Evolutionary conservation across 441 rosid species (phyloP).

Genomic region (Erysimum pusillum): DNA sequence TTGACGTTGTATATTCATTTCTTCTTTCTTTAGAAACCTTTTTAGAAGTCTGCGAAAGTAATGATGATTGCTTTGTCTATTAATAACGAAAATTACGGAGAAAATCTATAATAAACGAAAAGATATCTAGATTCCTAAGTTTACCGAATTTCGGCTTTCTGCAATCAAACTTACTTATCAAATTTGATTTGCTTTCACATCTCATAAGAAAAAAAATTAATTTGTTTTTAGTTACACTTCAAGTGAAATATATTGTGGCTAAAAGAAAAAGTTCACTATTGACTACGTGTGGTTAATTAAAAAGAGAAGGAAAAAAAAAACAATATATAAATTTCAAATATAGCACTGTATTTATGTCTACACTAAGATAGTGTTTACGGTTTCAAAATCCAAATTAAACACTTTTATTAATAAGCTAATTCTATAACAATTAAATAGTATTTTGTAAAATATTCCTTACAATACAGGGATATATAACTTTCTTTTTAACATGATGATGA

Average conservation of each 20-base stretch:
- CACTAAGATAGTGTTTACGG: background rate
- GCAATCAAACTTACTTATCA: background rate
- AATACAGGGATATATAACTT: background rate
- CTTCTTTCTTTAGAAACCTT: slow-evolving; percentile 7
- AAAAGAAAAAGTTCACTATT: background rate
- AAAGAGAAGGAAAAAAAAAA: background rate
- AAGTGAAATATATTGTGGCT: background rate
- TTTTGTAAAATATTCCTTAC: background rate
- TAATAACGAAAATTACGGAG: slow-evolving; percentile 22
- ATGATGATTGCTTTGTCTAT: slow-evolving; percentile 27
- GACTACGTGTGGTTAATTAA: background rate
- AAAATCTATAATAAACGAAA: background rate
- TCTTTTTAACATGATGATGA: background rate
- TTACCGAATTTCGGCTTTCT: slow-evolving; percentile 8
- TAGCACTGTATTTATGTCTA: background rate
- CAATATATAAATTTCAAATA: background rate
- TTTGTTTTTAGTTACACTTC: background rate
- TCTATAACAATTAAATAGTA: background rate
- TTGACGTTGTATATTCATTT: slow-evolving; percentile 10
- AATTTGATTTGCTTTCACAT: slow-evolving; percentile 23
- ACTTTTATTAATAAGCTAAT: background rate
- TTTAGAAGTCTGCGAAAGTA: slow-evolving; percentile 28
- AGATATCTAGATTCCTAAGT: background rate
- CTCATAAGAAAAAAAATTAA: background rate
- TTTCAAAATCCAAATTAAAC: background rate